A percentile compares a stretch with the other conserved stretches of the same genome.
Evolutionary conservation across 805 yeast genomes (phyloP).

Genomic region (Priceomyces haplophilus): DNA sequence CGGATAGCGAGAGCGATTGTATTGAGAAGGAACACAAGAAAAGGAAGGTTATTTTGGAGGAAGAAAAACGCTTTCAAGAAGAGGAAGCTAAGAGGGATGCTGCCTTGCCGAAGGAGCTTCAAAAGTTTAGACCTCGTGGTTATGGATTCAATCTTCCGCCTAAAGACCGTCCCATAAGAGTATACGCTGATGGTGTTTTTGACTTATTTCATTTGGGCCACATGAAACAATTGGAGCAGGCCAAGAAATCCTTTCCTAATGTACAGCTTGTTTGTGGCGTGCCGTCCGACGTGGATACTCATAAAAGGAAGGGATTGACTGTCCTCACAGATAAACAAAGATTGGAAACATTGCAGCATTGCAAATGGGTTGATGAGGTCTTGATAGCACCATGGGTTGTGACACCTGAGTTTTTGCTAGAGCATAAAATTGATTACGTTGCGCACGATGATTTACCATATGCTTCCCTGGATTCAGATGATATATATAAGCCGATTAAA

Average conservation of each 20-base stretch:
- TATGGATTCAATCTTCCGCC: slow-evolving; percentile 81
- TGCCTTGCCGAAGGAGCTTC: slow-evolving; percentile 62
- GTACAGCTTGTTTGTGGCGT: slow-evolving; percentile 86
- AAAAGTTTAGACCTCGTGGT: slow-evolving; percentile 79
- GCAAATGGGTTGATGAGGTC: slow-evolving; percentile 98
- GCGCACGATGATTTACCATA: slow-evolving; percentile 98
- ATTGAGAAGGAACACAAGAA: slow-evolving; percentile 14
- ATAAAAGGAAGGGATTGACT: slow-evolving; percentile 88
- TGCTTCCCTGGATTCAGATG: slow-evolving; percentile 84
- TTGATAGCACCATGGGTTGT: slow-evolving; percentile 97
- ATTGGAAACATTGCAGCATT: slow-evolving; percentile 85
- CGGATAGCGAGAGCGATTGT: slow-evolving; percentile 15
- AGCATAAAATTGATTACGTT: slow-evolving; percentile 88
- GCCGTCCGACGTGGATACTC: slow-evolving; percentile 88
- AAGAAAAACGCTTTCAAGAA: slow-evolving; percentile 33
- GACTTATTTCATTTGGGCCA: slow-evolving; percentile 96
- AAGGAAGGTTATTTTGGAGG: slow-evolving; percentile 24
- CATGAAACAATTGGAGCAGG: slow-evolving; percentile 96
- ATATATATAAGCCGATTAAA: slow-evolving; percentile 90
- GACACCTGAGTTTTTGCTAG: slow-evolving; percentile 69
- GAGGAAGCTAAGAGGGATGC: slow-evolving; percentile 62
- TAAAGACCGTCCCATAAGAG: slow-evolving; percentile 75
- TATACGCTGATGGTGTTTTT: slow-evolving; percentile 98
- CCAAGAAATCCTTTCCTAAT: slow-evolving; percentile 85
- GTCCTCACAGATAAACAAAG: slow-evolving; percentile 87